Base-by-base conservation (phyloP, 2,329 filamentous ascomycete genomes). In the Leptographium galeiforme region DNA sequence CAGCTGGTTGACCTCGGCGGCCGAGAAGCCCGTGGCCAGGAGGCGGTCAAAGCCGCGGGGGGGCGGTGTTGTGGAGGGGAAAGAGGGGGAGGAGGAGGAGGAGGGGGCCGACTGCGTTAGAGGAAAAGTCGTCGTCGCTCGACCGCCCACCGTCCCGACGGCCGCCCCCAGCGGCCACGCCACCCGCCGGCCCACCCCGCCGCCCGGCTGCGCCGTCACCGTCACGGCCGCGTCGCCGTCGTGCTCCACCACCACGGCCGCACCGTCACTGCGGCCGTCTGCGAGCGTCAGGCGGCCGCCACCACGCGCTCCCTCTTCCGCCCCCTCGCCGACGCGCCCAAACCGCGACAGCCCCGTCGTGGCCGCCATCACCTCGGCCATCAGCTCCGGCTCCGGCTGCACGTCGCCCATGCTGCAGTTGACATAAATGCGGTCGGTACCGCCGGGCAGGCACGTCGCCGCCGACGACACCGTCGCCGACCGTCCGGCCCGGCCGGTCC, bases 11-110 rank as follows among this genome's bases (percentile, higher is more conserved):
- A 98, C 84, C 67, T 98, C 93, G 2, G 85, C 78, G 0, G 82
- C 64, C 0, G 87, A 88, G 69, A 98, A 94, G 33, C 91, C 91
- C 0, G 89, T 79, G 6, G 78, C 72, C 0, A 95, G 77, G 2
- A 97, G 76, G 7, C 93, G 78, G 66, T 97, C 90, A 69, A 98
- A 98, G 33, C 93, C 93, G 16, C 85, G 80, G 0, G 86, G 86
- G 1, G 76, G 70, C 0, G 75, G 73, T 0, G 80, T 75, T 0
- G 75, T 52, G 0, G 63, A 39, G 0, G 63, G 34, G 25, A 55
- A 30, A n/a, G 55, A 6, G 6, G 44, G 14, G 30, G 44, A n/a
- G n/a, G n/a, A n/a, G 0, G 63, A 36, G 25, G 55, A 30, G 18
- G 55, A 6, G 6, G 44, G 14, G 30, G 44, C 30, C 44, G 49